These are phyloP conservation scores for Apostasia ramifera DNA, from an alignment of 106 monocot species.

Conservation along the genomic window DNA sequence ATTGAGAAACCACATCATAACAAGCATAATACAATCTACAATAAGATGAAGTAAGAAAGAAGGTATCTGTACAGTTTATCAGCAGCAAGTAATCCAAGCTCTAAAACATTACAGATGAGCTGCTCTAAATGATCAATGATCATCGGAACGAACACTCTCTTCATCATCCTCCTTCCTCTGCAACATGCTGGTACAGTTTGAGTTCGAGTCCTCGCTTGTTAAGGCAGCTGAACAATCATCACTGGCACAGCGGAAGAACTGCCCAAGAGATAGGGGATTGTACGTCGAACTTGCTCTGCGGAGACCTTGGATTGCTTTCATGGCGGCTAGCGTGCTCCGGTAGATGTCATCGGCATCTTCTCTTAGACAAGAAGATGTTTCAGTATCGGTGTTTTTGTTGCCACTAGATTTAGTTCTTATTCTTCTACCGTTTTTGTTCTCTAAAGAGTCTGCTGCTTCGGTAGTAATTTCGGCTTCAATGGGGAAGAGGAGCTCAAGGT, in stretches of 20 bases:
- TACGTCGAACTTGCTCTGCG: conserved; percentile 78
- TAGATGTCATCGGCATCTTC: conserved; percentile 53
- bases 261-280: conserved; percentile 70
- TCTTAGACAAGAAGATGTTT: conserved; percentile 16
- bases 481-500: conserved; percentile 85
- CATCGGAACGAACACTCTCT: conserved; percentile 25
- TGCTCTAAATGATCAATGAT: neutral
- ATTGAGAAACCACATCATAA: too few species aligned
- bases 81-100: too few species aligned
- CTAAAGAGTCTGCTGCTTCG: neutral
- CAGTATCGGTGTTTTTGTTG: neutral
- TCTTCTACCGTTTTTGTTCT: neutral
- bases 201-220: conserved; percentile 57
- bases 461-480: conserved; percentile 58
- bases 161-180: conserved; percentile 32
- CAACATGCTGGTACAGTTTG: conserved; percentile 15
- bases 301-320: conserved; percentile 77
- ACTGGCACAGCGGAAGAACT: conserved; percentile 46
- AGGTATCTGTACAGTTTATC: too few species aligned
- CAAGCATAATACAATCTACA: too few species aligned
- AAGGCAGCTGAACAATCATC: conserved; percentile 41
- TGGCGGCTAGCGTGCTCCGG: conserved; percentile 67
- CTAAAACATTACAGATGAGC: too few species aligned
- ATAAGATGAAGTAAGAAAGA: too few species aligned
- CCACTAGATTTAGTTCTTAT: neutral